These are phyloP conservation scores for Rhytidiadelphus loreus DNA, from an alignment of 225 moss, liverwort and hornwort genomes.

Conservation along the genomic window DNA sequence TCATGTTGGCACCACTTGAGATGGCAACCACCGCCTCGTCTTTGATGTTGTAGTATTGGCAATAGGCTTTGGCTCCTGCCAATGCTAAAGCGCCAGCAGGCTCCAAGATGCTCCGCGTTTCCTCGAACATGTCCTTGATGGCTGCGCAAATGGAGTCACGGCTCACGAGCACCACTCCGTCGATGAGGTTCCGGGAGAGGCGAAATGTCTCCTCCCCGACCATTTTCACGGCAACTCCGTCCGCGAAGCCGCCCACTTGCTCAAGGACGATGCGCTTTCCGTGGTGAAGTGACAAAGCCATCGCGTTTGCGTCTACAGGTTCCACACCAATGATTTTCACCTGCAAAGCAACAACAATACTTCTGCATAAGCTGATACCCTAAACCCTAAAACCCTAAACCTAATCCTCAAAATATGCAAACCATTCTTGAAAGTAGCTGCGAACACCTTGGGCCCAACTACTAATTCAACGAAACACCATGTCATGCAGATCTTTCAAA, in stretches of 20 bases:
- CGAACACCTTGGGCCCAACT: neutral
- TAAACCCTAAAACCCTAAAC: neutral
- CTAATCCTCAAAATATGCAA: neutral
- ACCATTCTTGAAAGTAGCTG: neutral
- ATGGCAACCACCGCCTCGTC: slow-evolving; percentile 69
- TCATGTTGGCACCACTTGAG: slow-evolving; percentile 97
- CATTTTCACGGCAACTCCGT: slow-evolving; percentile 93
- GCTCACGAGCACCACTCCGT: slow-evolving; percentile 85
- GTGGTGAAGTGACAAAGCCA: slow-evolving; percentile 87
- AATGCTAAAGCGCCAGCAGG: slow-evolving; percentile 86
- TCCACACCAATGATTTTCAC: slow-evolving; percentile 92
- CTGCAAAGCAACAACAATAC: slow-evolving; percentile 1
- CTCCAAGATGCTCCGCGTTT: slow-evolving; percentile 90
- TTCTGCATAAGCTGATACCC: neutral
- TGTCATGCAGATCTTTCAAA: neutral
- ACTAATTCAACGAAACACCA: neutral
- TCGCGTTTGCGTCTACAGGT: slow-evolving; percentile 88
- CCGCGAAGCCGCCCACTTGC: slow-evolving; percentile 90
- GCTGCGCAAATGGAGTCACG: slow-evolving; percentile 94
- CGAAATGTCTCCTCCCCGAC: slow-evolving; percentile 93
- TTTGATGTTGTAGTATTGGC: slow-evolving; percentile 69
- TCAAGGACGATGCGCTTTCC: slow-evolving; percentile 68
- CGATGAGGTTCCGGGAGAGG: slow-evolving; percentile 72
- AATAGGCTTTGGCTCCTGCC: slow-evolving; percentile 92
- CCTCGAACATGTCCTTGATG: slow-evolving; percentile 99